These are phyloP conservation scores for Lophium mytilinum DNA, from an alignment of 495 filamentous ascomycete species.

Conservation along the genomic window DNA sequence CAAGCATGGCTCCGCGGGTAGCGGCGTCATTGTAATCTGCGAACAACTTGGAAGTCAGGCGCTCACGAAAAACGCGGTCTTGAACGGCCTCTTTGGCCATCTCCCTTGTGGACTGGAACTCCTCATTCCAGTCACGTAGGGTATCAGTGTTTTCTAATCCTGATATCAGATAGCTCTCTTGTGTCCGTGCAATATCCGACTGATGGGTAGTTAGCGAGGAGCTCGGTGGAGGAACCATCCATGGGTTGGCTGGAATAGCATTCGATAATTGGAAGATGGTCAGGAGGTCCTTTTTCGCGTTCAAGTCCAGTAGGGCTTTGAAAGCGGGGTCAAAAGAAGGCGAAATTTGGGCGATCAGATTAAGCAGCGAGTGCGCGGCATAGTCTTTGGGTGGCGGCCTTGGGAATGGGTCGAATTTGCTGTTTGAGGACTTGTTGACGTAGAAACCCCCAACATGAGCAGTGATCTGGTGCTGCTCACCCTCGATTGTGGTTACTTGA, in stretches of 20 bases:
- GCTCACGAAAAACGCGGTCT: slow-evolving; percentile 91
- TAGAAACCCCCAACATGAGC: slow-evolving; percentile 90
- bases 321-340: slow-evolving; percentile 71
- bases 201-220: slow-evolving; percentile 61
- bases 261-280: slow-evolving; percentile 93
- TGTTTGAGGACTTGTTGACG: slow-evolving; percentile 85
- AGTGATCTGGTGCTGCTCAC: slow-evolving; percentile 88
- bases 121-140: slow-evolving; percentile 96
- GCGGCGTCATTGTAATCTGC: slow-evolving; percentile 97
- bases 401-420: slow-evolving; percentile 85
- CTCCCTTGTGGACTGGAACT: slow-evolving; percentile 94
- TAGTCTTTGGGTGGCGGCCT: slow-evolving; percentile 58
- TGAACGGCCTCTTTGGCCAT: slow-evolving; percentile 87
- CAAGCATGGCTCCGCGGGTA: slow-evolving; percentile 82
- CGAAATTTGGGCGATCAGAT: slow-evolving; percentile 68
- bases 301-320: slow-evolving; percentile 65
- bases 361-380: slow-evolving; percentile 78
- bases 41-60: slow-evolving; percentile 88
- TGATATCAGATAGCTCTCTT: slow-evolving; percentile 83
- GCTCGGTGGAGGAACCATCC: slow-evolving; percentile 66
- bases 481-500: slow-evolving; percentile 77
- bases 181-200: slow-evolving; percentile 76
- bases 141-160: slow-evolving; percentile 91
- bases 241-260: slow-evolving; percentile 82
- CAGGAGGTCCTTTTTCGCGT: slow-evolving; percentile 75